Evolutionary conservation across 768 basidiomycete genomes (phyloP), one percentile per base, ranked within the genome.

Genomic region (Suillus plorans): DNA sequence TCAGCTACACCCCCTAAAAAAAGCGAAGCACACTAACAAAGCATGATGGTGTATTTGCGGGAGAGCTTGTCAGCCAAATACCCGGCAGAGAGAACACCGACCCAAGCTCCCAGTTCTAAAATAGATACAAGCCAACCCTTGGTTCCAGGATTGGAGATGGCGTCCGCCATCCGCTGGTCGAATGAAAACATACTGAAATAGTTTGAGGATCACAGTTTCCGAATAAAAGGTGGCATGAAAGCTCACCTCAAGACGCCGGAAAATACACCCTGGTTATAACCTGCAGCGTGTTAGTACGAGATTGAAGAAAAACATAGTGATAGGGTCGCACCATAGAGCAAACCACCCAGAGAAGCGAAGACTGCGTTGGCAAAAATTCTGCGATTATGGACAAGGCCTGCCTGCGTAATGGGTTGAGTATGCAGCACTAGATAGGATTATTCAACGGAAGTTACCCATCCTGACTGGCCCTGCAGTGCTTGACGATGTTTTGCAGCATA

Each of bases 121-220:
- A 92, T 89, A 25, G 89, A 79, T 16, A 90, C 90, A 4, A 93
- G 78, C 85, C 90, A 89, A 12, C 89, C 91, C 76, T 89, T 86
- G 28, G 80, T 85, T 10, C 77, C 80, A 8, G 85, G 28, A 66
- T 89, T 69, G 44, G 72, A 63, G 50, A 87, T 86, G 0, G 84
- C 86, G 28, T 80, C 78, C 3, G 76, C 82, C 88, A 90, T 89
- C 45, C 85, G 73, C 9, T 74, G 34, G 44, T 82, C 75, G 68
- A 88, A 88, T 13, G 82, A 81, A 47, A 71, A 60, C 85, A 87
- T 86, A 41, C 81, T 84, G 62, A 39, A 18, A 36, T 6, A 18
- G 64, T 61, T 47, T 28, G 34, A 64, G 64, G 45, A 60, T 44
- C 31, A 41, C 3, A 42, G 49, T 64, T 64, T 12, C 25, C 13